These are phyloP conservation scores for Larix kaempferi DNA, from an alignment of 75 land plant species.

Conservation along the genomic window DNA sequence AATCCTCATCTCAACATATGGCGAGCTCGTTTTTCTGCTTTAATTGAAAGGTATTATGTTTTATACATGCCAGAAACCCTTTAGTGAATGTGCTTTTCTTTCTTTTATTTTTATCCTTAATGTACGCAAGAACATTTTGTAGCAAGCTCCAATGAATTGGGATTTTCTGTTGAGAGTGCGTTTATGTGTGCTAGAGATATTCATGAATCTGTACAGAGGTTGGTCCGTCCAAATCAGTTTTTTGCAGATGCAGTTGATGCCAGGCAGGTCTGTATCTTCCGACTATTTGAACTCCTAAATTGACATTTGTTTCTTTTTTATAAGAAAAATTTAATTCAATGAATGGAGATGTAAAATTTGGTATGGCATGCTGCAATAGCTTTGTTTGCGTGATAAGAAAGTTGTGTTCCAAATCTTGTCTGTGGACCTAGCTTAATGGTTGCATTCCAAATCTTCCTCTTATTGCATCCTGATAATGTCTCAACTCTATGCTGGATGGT, in stretches of 20 bases:
- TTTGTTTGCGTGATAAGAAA: background rate
- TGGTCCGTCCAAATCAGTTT: constrained; percentile 66
- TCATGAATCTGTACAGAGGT: constrained; percentile 69
- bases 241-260: constrained; percentile 93
- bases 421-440: background rate
- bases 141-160: background rate
- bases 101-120: background rate
- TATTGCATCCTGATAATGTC: background rate
- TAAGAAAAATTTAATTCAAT: background rate
- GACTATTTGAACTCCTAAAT: background rate
- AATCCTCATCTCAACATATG: constrained; percentile 57
- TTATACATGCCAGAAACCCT: background rate
- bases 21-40: constrained; percentile 89
- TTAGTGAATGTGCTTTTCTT: background rate
- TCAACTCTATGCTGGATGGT: background rate
- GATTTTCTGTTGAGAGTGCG: background rate
- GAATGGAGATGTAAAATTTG: background rate
- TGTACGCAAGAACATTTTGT: background rate
- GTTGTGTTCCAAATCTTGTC: background rate
- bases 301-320: background rate
- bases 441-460: constrained; percentile 5
- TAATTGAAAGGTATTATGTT: constrained; percentile 67
- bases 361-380: constrained; percentile 1
- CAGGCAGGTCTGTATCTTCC: constrained; percentile 54
- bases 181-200: constrained; percentile 60